Conservation (phyloP, 306 rosid species). For the Cercis canadensis region DNA sequence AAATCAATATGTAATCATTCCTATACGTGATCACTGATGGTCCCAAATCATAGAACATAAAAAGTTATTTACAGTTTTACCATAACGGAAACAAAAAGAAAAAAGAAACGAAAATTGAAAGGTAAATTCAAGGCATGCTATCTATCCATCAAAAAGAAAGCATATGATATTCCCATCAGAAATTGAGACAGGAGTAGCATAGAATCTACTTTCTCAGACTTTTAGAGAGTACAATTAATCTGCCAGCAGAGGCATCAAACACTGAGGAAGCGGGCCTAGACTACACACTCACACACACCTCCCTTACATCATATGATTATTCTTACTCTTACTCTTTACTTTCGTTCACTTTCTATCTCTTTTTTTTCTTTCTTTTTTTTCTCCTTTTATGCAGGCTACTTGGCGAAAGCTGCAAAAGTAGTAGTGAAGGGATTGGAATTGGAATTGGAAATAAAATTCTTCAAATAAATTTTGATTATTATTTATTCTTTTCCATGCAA, state of each 20-base stretch:
- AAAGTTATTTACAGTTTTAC: no score
- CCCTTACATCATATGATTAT: constrained; percentile 56
- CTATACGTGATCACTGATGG: no score
- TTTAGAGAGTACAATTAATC: constrained; percentile 49
- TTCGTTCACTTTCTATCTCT: no score
- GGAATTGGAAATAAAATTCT: neutral
- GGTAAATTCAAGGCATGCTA: no score
- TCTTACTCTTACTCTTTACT: constrained; percentile 18
- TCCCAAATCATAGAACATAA: no score
- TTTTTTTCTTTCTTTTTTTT: no score
- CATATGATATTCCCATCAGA: constrained; percentile 37
- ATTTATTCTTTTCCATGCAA: no score
- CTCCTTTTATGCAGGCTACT: constrained; percentile 18
- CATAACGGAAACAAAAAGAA: no score
- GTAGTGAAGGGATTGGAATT: neutral
- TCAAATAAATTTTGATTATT: no score
- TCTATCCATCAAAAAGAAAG: constrained; percentile 13
- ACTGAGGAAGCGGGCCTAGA: constrained; percentile 50
- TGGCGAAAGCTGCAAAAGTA: neutral
- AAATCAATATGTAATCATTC: no score
- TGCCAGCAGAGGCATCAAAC: constrained; percentile 54
- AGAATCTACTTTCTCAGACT: constrained; percentile 54
- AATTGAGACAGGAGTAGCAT: constrained; percentile 52
- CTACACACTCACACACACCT: neutral
- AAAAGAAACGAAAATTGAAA: no score